Base-by-base conservation (phyloP, 768 basidiomycete species). In the Leccinum sublutescens region DNA sequence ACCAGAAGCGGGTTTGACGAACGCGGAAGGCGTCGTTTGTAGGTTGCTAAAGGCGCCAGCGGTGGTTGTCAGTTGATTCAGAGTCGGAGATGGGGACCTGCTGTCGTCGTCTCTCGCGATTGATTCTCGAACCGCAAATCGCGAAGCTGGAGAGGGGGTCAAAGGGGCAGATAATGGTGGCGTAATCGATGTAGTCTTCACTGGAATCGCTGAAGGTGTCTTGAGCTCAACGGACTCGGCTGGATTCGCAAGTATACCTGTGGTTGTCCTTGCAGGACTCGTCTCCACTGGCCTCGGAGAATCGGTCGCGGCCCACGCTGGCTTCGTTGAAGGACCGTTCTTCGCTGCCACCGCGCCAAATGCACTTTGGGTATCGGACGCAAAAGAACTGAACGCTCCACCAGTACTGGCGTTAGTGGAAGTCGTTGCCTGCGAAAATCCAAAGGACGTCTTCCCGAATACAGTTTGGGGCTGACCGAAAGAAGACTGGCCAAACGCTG, bases 31-130 rank as follows among this genome's bases (percentile, higher is more conserved):
- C 43, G 75, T 71, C 11, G 72, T 67, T 47, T 72, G 71, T 8
- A 77, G 53, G 55, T 71, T 71, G n/a, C 77, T 73, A 55, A 83
- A 83, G 9, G 78, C 79, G 23, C 76, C 75, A 0, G 65, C 59
- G 12, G 70, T 58, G 8, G 69, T 45, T 45, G 19, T 45, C 43
- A 19, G n/a, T 19, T 45, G 43, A 45, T 45, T 45, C 43, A 19
- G 29, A 10, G 57, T 62, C 9, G 70, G 70, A 43, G 70, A 71
- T n/a, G 70, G 71, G 10, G 71, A 72, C 54, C 69, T 66, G 54
- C 71, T 71, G 10, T 71, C 71, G 6, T 62, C 62, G 4, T 62
- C 62, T 36, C 43, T 57, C 1, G 59, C 23, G 5, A 59, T 31
- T 1, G 63, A 45, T 9, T 65, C 69, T 19, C 72, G 64, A 11